phyloP scores from a whole-genome alignment of 306 rosid genomes.

The Rosa chinensis region DNA sequence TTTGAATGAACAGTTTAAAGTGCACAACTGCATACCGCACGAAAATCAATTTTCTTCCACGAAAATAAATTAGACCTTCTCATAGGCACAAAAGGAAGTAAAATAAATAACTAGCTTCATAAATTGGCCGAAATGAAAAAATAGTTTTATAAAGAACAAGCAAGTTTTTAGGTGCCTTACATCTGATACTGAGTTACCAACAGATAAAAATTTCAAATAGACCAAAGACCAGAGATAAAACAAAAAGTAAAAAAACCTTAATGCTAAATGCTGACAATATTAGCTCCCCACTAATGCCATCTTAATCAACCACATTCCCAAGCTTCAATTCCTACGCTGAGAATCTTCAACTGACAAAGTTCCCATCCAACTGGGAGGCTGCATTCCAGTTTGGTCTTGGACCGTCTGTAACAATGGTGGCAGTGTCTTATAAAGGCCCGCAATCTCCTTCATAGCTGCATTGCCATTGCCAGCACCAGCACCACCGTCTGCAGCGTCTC shows the following conservation, averaged over 20 bases:
- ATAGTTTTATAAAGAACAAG: neutral
- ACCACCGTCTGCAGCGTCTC: neutral
- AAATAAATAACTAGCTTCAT: neutral
- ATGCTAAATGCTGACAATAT: neutral
- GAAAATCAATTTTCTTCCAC: neutral
- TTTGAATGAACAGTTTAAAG: neutral
- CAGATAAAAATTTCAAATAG: neutral
- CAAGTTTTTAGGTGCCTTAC: neutral
- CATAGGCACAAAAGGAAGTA: neutral
- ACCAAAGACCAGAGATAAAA: neutral
- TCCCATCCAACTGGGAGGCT: conserved; percentile 43
- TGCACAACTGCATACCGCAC: neutral
- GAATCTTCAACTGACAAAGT: conserved; percentile 7
- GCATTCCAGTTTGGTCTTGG: conserved; percentile 45
- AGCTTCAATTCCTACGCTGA: neutral
- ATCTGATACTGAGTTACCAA: neutral
- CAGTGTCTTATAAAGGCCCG: conserved; percentile 32
- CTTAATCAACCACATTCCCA: neutral
- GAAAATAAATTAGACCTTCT: neutral
- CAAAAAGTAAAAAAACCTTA: neutral
- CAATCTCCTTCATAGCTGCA: conserved; percentile 30
- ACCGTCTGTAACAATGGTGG: conserved; percentile 40
- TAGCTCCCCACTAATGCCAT: neutral
- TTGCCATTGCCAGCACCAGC: neutral
- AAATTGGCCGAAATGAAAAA: neutral